Conservation (phyloP, 352 stramenopile genomes). For the Globisporangium yorkense region DNA sequence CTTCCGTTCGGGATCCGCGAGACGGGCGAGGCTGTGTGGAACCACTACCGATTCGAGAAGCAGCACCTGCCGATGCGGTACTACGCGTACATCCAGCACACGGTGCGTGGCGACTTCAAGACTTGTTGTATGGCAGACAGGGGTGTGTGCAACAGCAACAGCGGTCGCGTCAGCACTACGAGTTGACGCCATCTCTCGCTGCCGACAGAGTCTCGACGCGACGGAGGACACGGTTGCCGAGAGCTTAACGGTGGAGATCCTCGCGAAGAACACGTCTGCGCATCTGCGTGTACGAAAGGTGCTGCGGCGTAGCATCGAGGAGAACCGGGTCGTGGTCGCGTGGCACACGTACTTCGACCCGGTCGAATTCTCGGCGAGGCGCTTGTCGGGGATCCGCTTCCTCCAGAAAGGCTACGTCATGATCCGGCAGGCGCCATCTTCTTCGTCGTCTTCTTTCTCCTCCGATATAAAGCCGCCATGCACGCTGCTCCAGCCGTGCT, state of each 20-base stretch:
- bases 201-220: conserved; percentile 17
- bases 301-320: conserved; percentile 49
- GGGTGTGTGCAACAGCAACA: too few species aligned
- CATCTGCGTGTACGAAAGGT: conserved; percentile 56
- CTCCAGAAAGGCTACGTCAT: conserved; percentile 51
- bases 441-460: too few species aligned
- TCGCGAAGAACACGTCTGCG: conserved; percentile 38
- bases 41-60: conserved; percentile 37
- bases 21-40: conserved; percentile 30
- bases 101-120: conserved; percentile 15
- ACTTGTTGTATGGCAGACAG: background rate
- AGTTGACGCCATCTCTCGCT: background rate
- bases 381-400: conserved; percentile 27
- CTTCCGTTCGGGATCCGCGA: conserved; percentile 29
- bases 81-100: conserved; percentile 26
- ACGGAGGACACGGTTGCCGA: conserved; percentile 54
- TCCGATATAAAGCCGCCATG: conserved; percentile 22
- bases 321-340: conserved; percentile 50
- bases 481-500: conserved; percentile 44
- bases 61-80: conserved; percentile 34
- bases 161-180: too few species aligned
- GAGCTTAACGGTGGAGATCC: conserved; percentile 50
- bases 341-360: conserved; percentile 51
- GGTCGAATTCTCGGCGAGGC: conserved; percentile 35
- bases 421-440: conserved; percentile 22